Conservation (phyloP, 495 filamentous ascomycete genomes). For the Podospora australis region DNA sequence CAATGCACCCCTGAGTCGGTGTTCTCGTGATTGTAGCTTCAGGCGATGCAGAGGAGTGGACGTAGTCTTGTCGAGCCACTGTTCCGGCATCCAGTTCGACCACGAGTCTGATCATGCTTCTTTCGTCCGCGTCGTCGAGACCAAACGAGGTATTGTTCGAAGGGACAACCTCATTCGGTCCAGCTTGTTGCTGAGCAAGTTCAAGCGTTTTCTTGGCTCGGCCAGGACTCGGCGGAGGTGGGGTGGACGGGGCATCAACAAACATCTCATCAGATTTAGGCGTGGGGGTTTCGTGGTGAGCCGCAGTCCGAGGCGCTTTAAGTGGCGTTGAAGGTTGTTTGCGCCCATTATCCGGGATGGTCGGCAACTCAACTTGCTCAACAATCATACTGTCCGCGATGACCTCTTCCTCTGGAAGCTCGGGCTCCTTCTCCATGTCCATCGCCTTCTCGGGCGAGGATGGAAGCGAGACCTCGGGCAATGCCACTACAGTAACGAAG, state of each 20-base stretch:
- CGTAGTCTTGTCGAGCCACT: conserved; percentile 15
- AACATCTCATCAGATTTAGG: conserved; percentile 39
- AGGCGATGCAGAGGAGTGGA: conserved; percentile 16
- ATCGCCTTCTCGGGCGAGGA: conserved; percentile 2
- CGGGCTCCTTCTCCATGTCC: conserved; percentile 4
- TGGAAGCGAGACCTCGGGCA: conserved; percentile 7
- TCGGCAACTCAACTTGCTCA: neutral
- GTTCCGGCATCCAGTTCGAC: conserved; percentile 38
- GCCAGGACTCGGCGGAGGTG: conserved; percentile 19
- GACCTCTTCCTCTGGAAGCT: conserved; percentile 11
- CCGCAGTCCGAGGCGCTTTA: conserved; percentile 1
- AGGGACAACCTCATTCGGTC: too few relatives aligned
- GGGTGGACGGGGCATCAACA: conserved; percentile 43
- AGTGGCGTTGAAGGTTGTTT: conserved; percentile 17
- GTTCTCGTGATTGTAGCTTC: conserved; percentile 13
- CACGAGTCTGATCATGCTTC: conserved; percentile 37
- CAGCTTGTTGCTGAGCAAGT: conserved; percentile 3
- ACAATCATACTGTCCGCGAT: conserved; percentile 23
- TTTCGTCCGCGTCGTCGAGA: conserved; percentile 40
- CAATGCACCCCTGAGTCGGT: conserved; percentile 20
- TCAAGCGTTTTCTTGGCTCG: neutral
- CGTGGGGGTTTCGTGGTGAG: conserved; percentile 28
- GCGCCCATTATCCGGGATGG: neutral
- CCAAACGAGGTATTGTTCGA: conserved; percentile 30
- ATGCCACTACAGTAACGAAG: conserved; percentile 10